These are phyloP conservation scores for Macrophomina phaseolina DNA, from an alignment of 2,329 filamentous ascomycete genomes.

Conservation along the genomic window DNA sequence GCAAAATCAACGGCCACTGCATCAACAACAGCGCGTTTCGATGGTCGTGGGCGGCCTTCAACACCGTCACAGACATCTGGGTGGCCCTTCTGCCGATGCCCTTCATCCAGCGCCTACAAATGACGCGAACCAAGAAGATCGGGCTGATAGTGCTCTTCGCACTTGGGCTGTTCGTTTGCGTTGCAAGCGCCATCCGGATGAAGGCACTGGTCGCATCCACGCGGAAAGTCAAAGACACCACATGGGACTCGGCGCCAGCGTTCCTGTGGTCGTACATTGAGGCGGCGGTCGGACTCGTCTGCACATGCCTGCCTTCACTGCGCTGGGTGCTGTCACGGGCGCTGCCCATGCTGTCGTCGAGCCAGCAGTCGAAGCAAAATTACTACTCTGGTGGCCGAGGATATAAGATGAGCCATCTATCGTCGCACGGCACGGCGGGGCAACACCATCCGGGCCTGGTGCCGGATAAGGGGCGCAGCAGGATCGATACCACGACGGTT, in stretches of 20 bases:
- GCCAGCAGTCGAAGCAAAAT: not conserved
- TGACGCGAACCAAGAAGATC: constrained; percentile 28
- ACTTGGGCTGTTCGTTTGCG: constrained; percentile 34
- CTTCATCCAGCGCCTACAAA: constrained; percentile 29
- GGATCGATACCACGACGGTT: not conserved
- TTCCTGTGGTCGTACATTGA: constrained; percentile 41
- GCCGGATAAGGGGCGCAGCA: constrained; percentile 17
- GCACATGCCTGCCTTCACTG: constrained; percentile 37
- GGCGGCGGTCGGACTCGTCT: constrained; percentile 37
- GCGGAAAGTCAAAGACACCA: constrained; percentile 31
- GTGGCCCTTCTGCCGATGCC: constrained; percentile 29
- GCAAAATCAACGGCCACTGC: not conserved
- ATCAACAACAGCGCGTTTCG: constrained; percentile 23
- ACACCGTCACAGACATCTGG: constrained; percentile 29
- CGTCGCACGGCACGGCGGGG: not conserved
- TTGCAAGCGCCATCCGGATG: constrained; percentile 38
- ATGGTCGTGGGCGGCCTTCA: constrained; percentile 30
- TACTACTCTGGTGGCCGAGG: constrained; percentile 3
- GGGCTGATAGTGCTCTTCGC: constrained; percentile 27
- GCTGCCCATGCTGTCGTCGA: constrained; percentile 24
- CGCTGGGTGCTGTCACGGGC: constrained; percentile 29
- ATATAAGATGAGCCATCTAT: constrained; percentile 15
- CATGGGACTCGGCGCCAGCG: constrained; percentile 36
- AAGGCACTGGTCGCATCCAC: constrained; percentile 33
- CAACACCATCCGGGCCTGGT: constrained; percentile 14